Percentiles rank a stretch among this genome's conserved stretches.
Conservation (phyloP, 768 basidiomycete genomes). For the Trametes cinnabarina region DNA sequence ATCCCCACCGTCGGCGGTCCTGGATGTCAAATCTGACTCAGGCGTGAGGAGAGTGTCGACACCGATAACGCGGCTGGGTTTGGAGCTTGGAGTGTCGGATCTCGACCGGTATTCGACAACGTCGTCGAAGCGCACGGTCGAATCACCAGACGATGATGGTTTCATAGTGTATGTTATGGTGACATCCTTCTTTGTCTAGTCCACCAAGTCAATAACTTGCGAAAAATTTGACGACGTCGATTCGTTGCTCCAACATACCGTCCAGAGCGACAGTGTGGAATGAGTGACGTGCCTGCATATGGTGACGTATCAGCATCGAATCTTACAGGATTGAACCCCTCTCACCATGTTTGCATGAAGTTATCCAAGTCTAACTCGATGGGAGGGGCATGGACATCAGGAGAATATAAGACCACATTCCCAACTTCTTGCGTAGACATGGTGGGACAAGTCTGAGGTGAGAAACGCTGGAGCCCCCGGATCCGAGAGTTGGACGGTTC, state of each 20-base stretch:
- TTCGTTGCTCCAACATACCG: slow-evolving; percentile 26
- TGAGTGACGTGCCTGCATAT: slow-evolving; percentile 34
- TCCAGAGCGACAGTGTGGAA: slow-evolving; percentile 44
- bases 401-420: slow-evolving; percentile 10
- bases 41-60: slow-evolving; percentile 23
- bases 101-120: slow-evolving; percentile 35
- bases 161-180: slow-evolving; percentile 36
- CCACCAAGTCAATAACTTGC: background rate
- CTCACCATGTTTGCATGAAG: slow-evolving; percentile 28
- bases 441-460: background rate
- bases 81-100: slow-evolving; percentile 23
- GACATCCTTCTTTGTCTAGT: slow-evolving; percentile 38
- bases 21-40: background rate
- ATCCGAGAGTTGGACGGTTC: too few relatives aligned
- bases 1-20: background rate
- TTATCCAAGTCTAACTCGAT: slow-evolving; percentile 20
- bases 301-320: background rate
- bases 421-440: background rate
- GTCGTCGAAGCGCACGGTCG: slow-evolving; percentile 31
- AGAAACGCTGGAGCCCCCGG: background rate
- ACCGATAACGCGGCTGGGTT: slow-evolving; percentile 31
- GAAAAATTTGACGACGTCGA: background rate
- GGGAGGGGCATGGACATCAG: slow-evolving; percentile 8
- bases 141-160: slow-evolving; percentile 16
- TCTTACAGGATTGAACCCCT: background rate